These are phyloP conservation scores for Colletotrichum chlorophyti DNA, from an alignment of 2,329 filamentous ascomycete species.

Conservation along the genomic window DNA sequence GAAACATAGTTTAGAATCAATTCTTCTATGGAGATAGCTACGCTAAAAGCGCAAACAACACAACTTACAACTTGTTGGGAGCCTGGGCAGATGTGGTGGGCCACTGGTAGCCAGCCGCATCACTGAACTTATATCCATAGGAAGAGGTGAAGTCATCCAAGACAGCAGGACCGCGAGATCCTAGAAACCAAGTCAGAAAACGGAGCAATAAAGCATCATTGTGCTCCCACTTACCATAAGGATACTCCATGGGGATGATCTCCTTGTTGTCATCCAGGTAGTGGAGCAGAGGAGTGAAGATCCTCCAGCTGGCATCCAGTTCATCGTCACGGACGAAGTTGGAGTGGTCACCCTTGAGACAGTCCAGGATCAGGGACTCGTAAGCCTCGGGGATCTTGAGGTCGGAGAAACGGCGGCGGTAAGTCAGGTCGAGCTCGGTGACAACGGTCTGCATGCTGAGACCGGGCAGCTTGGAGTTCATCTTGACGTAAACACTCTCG, in stretches of 20 bases:
- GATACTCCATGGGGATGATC: slow-evolving; percentile 99
- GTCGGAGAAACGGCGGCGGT: slow-evolving; percentile 97
- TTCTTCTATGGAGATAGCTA: slow-evolving; percentile 29
- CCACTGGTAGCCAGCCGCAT: slow-evolving; percentile 96
- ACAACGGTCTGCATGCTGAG: slow-evolving; percentile 99
- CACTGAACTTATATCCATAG: slow-evolving; percentile 98
- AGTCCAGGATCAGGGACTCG: slow-evolving; percentile 96
- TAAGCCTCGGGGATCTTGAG: slow-evolving; percentile 99
- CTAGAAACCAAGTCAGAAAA: slow-evolving; percentile 55
- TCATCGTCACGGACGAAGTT: slow-evolving; percentile 99
- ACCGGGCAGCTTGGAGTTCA: slow-evolving; percentile 99
- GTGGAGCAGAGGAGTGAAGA: slow-evolving; percentile 96
- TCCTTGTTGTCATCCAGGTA: slow-evolving; percentile 99
- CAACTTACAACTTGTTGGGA: slow-evolving; percentile 81
- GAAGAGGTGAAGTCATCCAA: slow-evolving; percentile 98
- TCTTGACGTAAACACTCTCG: slow-evolving; percentile 99
- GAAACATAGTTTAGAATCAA: slow-evolving; percentile 27
- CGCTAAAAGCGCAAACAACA: slow-evolving; percentile 8
- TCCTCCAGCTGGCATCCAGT: slow-evolving; percentile 96
- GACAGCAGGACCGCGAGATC: slow-evolving; percentile 93
- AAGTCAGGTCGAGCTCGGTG: slow-evolving; percentile 97
- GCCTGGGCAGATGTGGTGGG: slow-evolving; percentile 74
- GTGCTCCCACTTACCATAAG: slow-evolving; percentile 76
- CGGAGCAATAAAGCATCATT: background rate
- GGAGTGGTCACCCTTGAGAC: slow-evolving; percentile 98